Percentiles rank a stretch among this genome's conserved stretches.
phyloP scores from a whole-genome alignment of 805 yeast genomes.

The Hemisphaericaspora nanyangensis region DNA sequence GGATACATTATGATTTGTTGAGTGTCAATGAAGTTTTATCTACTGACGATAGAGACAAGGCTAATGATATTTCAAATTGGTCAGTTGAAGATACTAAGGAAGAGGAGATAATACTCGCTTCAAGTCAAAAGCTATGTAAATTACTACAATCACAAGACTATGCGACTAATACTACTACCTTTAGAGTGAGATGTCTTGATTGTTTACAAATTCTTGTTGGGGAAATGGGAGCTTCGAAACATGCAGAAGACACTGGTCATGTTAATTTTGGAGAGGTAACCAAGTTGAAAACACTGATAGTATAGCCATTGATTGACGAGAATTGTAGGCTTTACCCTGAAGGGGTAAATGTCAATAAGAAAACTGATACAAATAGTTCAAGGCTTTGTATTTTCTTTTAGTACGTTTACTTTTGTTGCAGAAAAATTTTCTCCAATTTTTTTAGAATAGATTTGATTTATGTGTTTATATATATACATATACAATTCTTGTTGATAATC shows the following conservation, averaged over 20 bases:
- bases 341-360: no score
- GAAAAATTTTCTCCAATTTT: no score
- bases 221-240: conserved; percentile 60
- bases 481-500: no score
- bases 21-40: conserved; percentile 29
- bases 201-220: conserved; percentile 55
- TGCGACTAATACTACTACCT: conserved; percentile 61
- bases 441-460: no score
- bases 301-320: not conserved
- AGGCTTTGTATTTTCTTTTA: no score
- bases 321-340: no score
- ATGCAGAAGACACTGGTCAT: conserved; percentile 63
- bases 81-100: conserved; percentile 26
- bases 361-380: no score
- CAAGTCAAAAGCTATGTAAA: conserved; percentile 31
- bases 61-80: conserved; percentile 42
- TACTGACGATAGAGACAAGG: conserved; percentile 18
- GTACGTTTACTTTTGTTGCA: no score
- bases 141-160: conserved; percentile 50
- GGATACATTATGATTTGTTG: conserved; percentile 70
- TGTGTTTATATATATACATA: no score
- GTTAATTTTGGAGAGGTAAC: conserved; percentile 56
- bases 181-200: conserved; percentile 52
- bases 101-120: conserved; percentile 22
- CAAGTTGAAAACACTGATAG: conserved; percentile 4